Evolutionary conservation across 192 early-diverging fungal species (phyloP).

Genomic region (Dissophora globulifera): DNA sequence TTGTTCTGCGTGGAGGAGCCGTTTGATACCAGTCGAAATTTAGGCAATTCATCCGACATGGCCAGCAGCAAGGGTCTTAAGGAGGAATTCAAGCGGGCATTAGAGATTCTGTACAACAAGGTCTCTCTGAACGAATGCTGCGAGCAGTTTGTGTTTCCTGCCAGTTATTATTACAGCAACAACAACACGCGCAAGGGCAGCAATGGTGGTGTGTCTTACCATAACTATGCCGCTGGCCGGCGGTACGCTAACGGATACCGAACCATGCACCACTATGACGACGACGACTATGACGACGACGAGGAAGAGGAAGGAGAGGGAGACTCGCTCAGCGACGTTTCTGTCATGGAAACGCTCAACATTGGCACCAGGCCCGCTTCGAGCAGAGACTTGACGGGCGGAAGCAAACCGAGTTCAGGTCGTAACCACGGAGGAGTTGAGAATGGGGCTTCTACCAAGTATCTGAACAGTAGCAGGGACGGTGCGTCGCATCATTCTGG

Average conservation of each 20-base stretch:
- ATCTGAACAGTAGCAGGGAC: slow-evolving; percentile 2
- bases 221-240: slow-evolving; percentile 37
- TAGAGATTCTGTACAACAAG: slow-evolving; percentile 63
- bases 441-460: slow-evolving; percentile 5
- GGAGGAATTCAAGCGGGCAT: slow-evolving; percentile 83
- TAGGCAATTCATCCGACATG: slow-evolving; percentile 90
- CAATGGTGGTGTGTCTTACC: not conserved
- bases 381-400: slow-evolving; percentile 28
- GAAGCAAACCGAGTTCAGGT: slow-evolving; percentile 5
- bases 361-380: slow-evolving; percentile 29
- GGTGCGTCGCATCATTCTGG: not conserved
- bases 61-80: slow-evolving; percentile 80
- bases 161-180: slow-evolving; percentile 36
- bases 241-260: slow-evolving; percentile 37
- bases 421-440: too few relatives aligned
- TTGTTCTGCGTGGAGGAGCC: slow-evolving; percentile 94
- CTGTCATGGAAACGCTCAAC: slow-evolving; percentile 54
- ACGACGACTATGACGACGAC: slow-evolving; percentile 45
- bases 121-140: slow-evolving; percentile 61
- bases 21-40: slow-evolving; percentile 86
- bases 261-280: too few relatives aligned
- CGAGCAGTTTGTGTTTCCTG: slow-evolving; percentile 61
- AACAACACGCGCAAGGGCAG: slow-evolving; percentile 17
- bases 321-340: slow-evolving; percentile 5
- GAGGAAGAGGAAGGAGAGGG: slow-evolving; percentile 45